Evolutionary conservation across 2,329 filamentous ascomycete genomes (phyloP), one percentile per base, ranked within the genome.

Genomic region (Penicillium sp.): DNA sequence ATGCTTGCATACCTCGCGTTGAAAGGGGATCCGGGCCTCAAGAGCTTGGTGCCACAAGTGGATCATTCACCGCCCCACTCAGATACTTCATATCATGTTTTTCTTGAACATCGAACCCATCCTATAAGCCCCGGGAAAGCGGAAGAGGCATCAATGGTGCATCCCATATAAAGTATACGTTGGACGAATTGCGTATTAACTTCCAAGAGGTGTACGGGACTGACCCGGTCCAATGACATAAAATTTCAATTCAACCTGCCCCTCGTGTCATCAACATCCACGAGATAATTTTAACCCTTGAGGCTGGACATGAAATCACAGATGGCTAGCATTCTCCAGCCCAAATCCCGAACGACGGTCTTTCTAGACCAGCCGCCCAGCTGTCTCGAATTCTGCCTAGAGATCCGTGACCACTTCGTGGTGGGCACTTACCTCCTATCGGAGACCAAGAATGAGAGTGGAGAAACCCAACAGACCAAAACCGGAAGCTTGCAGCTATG

Each of bases 391-490:
- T 78, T 77, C 52, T 76, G 73, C 43, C 74, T 71, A 2, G 59
- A 64, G 9, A 57, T 85, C 55, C 82, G 84, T 0, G 75, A 85
- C 0, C 84, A 87, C 67, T 87, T 96, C 62, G 79, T 95, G 0
- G 82, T 96, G 46, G 93, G 92, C 37, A 96, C 92, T 1, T 97
- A 97, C 73, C 84, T 88, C 59, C 81, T 96, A 31, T 69, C 68
- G 23, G 68, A 76, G 54, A 63, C 59, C 20, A 68, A 69, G 44
- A 63, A 61, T 11, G 66, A 67, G 15, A 61, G 65, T 33, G 64
- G 57, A 20, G 50, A 60, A 23, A 58, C 70, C 51, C 65, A 78
- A 1, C 88, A 92, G 68, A 82, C 75, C 48, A 86, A 90, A 40
- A 89, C 86, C 58, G 90, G 91, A 2, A 92, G 87, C 69, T 74